Evolutionary conservation across 2,329 filamentous ascomycete species (phyloP), one percentile per base, ranked within the genome.

Genomic region (Akanthomyces dipterigenus): DNA sequence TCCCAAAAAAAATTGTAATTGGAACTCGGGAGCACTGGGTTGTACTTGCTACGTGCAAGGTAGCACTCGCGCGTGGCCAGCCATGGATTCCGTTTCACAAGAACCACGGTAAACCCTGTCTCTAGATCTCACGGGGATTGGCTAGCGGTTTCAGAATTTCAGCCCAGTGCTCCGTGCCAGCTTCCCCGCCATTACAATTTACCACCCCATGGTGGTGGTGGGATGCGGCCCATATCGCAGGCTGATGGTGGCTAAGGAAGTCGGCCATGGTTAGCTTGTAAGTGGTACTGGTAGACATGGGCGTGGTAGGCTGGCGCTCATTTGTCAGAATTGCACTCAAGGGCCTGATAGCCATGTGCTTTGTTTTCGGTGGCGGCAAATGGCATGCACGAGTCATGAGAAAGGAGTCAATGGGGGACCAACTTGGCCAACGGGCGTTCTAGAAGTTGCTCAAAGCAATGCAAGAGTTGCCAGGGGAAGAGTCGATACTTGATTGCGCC

Each of bases 121-220:
- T 34, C 36, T 31, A 34, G 18, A 50, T 58, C 34, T 34, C 36
- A 22, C 22, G 12, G 36, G 36, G 54, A 51, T 22, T 50, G 24
- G 45, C 18, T 51, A 51, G 46, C n/a, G 18, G 56, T 59, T 59
- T 51, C 56, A 59, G 45, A 16, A 59, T 43, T 26, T 24, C 51
- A 24, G 45, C n/a, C 56, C 36, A 43, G 22, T 34, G 24, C 34
- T 45, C 42, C 8, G 42, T 45, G 8, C 3, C 48, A 50, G 46
- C 48, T 36, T 12, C 14, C 36, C 46, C 46, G 46, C 24, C 26
- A n/a, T 24, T 59, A 12, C 56, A 20, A 43, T 36, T 36, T 24
- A 49, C 16, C 3, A 38, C 38, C 26, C 42, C 20, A n/a, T 16
- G 20, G 5, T 16, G 12, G 26, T 14, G 38, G 28, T n/a, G 28